Base-by-base conservation (phyloP, 306 rosid genomes). In the Fragaria nilgerrensis region DNA sequence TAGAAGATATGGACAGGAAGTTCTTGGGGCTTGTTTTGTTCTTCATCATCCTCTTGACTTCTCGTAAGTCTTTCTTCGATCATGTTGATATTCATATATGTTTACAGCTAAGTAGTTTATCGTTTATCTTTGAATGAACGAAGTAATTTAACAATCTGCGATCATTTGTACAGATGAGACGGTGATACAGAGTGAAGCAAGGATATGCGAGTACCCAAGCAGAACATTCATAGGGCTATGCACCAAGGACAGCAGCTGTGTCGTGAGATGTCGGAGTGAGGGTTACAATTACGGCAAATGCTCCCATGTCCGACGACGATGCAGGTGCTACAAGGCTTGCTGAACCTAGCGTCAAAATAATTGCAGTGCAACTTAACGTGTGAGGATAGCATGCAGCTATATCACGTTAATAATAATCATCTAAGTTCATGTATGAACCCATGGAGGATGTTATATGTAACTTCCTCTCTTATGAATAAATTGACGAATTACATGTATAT, bases 141-240 rank as follows among this genome's bases (percentile, higher is more conserved):
- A 23, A 59, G 5, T 25, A 50, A 10, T 12, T 50, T 50, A 50
- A 50, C 13, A 20, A 7, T 55, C 11, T 55, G 4, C 11, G 8
- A 37, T 37, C 5, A 56, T 56, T 19, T 56, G 11, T 32, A 32
- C 22, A 64, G 22, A 32, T 11, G 72, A 67, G 49, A 67, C 22
- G 49, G 32, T 72, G 64, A 72, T 50, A 1, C 63, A 49, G 20
- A 50, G 64, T 34, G 64, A 72, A 52, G 75, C 48, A 34, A 72
- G 6, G 45, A 36, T 20, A 20, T 72, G 75, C 39, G 27, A 36
- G 36, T 47, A 34, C 7, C 32, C 20, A 19, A 72, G 75, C 32
- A 32, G 53, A 23, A 19, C 34, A 52, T 72, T 50, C 64, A 52
- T 0, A 10, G 75, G 75, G 20, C 25, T 52, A 14, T 52, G 75